A percentile compares a stretch with the other conserved stretches of the same genome.
Conservation (phyloP, 2,329 filamentous ascomycete genomes). For the Dothistroma pini region DNA sequence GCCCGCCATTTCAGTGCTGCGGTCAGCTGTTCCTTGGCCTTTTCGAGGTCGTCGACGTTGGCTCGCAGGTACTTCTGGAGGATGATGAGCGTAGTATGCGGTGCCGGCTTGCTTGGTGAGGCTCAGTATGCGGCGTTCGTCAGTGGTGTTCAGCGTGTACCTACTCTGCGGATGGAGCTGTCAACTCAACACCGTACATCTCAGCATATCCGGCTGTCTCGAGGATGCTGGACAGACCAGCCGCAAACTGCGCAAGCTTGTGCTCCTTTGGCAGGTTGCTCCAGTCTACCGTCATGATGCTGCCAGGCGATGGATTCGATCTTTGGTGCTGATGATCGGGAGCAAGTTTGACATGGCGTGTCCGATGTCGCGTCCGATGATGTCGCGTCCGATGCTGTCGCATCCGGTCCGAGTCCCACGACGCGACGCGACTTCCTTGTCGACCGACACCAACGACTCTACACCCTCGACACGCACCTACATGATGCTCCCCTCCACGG, state of each 20-base stretch:
- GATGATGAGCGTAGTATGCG: conserved; percentile 76
- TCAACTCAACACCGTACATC: conserved; percentile 80
- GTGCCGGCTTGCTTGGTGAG: conserved; percentile 30
- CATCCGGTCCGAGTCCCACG: neutral
- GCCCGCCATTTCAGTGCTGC: conserved; percentile 82
- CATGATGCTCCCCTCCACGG: neutral
- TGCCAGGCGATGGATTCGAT: neutral
- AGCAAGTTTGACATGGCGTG: too few relatives aligned
- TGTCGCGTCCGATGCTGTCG: too few relatives aligned
- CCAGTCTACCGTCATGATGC: conserved; percentile 22
- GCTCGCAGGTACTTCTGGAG: conserved; percentile 92
- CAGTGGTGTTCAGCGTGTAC: neutral
- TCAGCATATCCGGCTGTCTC: conserved; percentile 61
- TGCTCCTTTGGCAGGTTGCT: conserved; percentile 24
- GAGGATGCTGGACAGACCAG: conserved; percentile 56
- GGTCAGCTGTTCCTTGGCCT: conserved; percentile 72
- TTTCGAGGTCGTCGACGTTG: conserved; percentile 70
- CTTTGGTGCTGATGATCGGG: neutral
- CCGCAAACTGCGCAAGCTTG: conserved; percentile 46
- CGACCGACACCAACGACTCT: neutral
- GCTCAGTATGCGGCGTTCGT: conserved; percentile 9
- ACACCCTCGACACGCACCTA: neutral
- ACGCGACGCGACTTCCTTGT: neutral
- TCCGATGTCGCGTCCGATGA: too few relatives aligned
- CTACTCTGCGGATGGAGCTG: conserved; percentile 21